These are phyloP conservation scores for Elsinoe perseae DNA, from an alignment of 2,329 filamentous ascomycete species.

Conservation along the genomic window DNA sequence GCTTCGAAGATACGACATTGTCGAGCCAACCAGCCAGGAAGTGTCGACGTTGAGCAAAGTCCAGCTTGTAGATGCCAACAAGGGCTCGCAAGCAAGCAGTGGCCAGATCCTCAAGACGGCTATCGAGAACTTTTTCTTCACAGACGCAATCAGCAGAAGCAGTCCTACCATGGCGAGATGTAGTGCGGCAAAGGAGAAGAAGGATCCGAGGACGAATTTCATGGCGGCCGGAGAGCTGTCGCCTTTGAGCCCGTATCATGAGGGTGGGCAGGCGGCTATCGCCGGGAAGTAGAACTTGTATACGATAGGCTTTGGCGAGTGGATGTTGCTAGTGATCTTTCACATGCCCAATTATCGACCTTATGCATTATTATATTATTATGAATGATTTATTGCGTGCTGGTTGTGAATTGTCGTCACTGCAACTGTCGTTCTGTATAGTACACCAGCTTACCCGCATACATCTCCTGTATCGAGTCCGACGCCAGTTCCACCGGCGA, in stretches of 20 bases:
- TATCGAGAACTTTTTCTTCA: slow-evolving; percentile 97
- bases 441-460: no score
- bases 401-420: no score
- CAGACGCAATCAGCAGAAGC: slow-evolving; percentile 92
- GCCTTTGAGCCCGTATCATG: slow-evolving; percentile 22
- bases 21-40: slow-evolving; percentile 63
- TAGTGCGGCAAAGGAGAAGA: slow-evolving; percentile 75
- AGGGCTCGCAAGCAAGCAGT: slow-evolving; percentile 61
- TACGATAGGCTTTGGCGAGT: neutral
- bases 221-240: slow-evolving; percentile 41
- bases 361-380: no score
- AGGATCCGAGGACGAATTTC: slow-evolving; percentile 44
- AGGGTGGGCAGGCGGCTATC: neutral
- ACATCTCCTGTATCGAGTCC: no score
- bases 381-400: no score
- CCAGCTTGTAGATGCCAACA: slow-evolving; percentile 93
- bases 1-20: slow-evolving; percentile 79
- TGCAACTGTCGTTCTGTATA: no score
- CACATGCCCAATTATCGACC: neutral
- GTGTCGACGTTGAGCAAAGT: slow-evolving; percentile 76
- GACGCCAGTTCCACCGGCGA: no score
- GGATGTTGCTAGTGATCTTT: neutral
- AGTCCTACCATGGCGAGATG: slow-evolving; percentile 98
- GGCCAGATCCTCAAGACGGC: slow-evolving; percentile 71
- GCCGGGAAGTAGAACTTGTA: slow-evolving; percentile 11